Base-by-base conservation (phyloP, 1,284 basidiomycete genomes). In the Porphyrellus sp. region DNA sequence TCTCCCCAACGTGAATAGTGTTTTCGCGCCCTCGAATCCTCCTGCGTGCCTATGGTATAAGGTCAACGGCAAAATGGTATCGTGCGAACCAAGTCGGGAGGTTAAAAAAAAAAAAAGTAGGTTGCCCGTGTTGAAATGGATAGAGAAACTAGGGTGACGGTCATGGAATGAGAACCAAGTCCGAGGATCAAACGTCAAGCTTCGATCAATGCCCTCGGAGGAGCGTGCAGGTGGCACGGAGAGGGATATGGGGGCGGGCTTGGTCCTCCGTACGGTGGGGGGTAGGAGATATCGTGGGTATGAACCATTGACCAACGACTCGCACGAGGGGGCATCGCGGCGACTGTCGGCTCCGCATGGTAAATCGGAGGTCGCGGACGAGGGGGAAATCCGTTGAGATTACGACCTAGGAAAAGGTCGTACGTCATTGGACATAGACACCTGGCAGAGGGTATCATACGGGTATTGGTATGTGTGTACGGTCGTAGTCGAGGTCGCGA, bases 251-350 rank as follows among this genome's bases (percentile, higher is more conserved):
- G 18, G 2, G 60, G 60, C 33, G 54, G 60, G 6, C 28, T 48
- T 1, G 48, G 51, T 20, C 51, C 31, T 4, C n/a, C 58, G 21
- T 65, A 63, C 1, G 61, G 55, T 4, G 61, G 61, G 20, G 23
- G 63, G 35, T 13, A 25, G 7, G 6, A 16, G 2, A 15, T 1
- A 5, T 31, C 4, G 25, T 27, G 2, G 33, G 48, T 41, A 15
- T 0, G 7, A 8, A 4, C 15, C 5, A 8, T 42, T 1, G 37
- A 9, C 23, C 25, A 25, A 13, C 11, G 12, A 5, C 20, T 18
- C 0, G 31, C 6, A 11, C 6, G 1, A 18, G 24, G 7, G 37
- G 23, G 7, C 25, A 8, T 27, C 23, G 27, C 27, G 16, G 39
- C 38, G 4, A 61, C 24, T 25, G 25, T 37, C 24, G n/a, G 11